These are phyloP conservation scores for Sporisorium reilianum DNA, from an alignment of 1,284 basidiomycete species.

Conservation along the genomic window DNA sequence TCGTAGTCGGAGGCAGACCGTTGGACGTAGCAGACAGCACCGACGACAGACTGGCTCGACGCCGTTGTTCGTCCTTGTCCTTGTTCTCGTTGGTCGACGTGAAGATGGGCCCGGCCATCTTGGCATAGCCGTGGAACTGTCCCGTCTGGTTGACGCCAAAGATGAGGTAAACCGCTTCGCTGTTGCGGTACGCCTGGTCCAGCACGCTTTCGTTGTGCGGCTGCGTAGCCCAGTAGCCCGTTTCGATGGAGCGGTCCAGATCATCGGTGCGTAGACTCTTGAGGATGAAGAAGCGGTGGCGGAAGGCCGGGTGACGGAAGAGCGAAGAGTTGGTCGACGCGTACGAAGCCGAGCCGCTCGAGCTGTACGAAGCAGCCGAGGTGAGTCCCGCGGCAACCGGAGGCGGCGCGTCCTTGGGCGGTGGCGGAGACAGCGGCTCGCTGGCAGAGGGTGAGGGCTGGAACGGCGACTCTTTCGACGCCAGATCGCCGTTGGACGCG, in stretches of 20 bases:
- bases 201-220: slow-evolving; percentile 82
- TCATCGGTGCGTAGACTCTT: slow-evolving; percentile 83
- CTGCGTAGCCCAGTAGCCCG: slow-evolving; percentile 90
- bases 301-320: slow-evolving; percentile 80
- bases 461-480: background rate
- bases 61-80: slow-evolving; percentile 34
- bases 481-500: background rate
- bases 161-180: slow-evolving; percentile 85
- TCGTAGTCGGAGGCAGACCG: slow-evolving; percentile 13
- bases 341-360: slow-evolving; percentile 55
- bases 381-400: slow-evolving; percentile 21
- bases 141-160: slow-evolving; percentile 93
- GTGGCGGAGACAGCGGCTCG: slow-evolving; percentile 24
- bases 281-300: slow-evolving; percentile 89
- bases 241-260: slow-evolving; percentile 84
- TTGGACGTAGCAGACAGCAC: slow-evolving; percentile 23
- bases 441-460: background rate
- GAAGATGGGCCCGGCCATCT: slow-evolving; percentile 64
- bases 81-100: slow-evolving; percentile 29
- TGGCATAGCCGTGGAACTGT: slow-evolving; percentile 68
- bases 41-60: slow-evolving; percentile 32
- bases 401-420: slow-evolving; percentile 11
- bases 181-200: slow-evolving; percentile 90
- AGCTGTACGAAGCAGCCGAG: slow-evolving; percentile 44
- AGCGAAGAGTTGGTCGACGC: slow-evolving; percentile 73